Conservation (phyloP, 768 basidiomycete species). For the Xerocomellus chrysenteron region DNA sequence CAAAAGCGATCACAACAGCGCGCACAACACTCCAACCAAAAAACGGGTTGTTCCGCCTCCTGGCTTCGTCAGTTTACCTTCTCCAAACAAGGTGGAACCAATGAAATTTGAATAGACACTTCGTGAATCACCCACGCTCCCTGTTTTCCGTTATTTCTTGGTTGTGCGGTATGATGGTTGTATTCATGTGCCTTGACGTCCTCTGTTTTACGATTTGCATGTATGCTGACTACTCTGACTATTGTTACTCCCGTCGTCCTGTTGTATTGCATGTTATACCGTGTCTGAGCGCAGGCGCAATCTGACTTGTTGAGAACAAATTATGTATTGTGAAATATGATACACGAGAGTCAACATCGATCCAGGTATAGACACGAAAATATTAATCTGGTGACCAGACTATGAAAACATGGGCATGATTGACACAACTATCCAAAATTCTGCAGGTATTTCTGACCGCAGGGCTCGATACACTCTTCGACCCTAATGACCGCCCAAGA, state of each 20-base stretch:
- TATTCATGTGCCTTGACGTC: constrained; percentile 7
- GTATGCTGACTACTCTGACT: constrained; percentile 15
- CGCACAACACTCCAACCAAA: constrained; percentile 24
- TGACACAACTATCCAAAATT: neutral
- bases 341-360: constrained; percentile 5
- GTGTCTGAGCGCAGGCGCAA: constrained; percentile 9
- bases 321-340: constrained; percentile 17
- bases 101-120: constrained; percentile 38
- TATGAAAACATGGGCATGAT: constrained; percentile 3
- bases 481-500: constrained; percentile 27
- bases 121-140: neutral
- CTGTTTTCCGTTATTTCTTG: constrained; percentile 1
- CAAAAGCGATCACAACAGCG: constrained; percentile 15
- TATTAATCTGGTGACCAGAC: neutral
- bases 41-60: constrained; percentile 20
- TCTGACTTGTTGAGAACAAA: constrained; percentile 8
- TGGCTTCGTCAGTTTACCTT: constrained; percentile 34
- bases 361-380: constrained; percentile 5
- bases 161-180: constrained; percentile 6
- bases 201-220: neutral
- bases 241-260: constrained; percentile 1
- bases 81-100: constrained; percentile 44
- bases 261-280: constrained; percentile 21
- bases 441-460: neutral
- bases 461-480: neutral